A percentile compares a stretch with the other conserved stretches of the same genome.
Evolutionary conservation across 305 asterid genomes (phyloP).

Genomic region (Fraxinus paxiana): DNA sequence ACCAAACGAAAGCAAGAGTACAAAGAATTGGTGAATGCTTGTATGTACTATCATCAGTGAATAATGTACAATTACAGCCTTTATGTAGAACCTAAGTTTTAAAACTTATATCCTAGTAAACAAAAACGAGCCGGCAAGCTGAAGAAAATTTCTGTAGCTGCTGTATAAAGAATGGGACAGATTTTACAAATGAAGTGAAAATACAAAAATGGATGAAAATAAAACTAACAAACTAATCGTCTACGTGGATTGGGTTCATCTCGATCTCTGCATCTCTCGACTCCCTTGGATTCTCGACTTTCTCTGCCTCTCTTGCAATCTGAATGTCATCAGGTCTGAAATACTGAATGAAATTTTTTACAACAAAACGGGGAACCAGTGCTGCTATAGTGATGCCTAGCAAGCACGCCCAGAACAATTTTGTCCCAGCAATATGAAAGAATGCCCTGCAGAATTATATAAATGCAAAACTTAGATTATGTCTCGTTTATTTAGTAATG

Average conservation of each 20-base stretch:
- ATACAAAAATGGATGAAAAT: neutral
- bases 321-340: slow-evolving; percentile 60
- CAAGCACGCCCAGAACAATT: slow-evolving; percentile 72
- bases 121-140: slow-evolving; percentile 22
- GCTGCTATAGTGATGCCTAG: slow-evolving; percentile 56
- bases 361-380: slow-evolving; percentile 69
- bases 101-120: slow-evolving; percentile 20
- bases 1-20: neutral
- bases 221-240: slow-evolving; percentile 16
- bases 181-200: slow-evolving; percentile 17
- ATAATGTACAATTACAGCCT: slow-evolving; percentile 39
- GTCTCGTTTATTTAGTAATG: neutral
- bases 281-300: slow-evolving; percentile 35
- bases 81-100: slow-evolving; percentile 34
- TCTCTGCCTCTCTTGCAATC: slow-evolving; percentile 78
- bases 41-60: neutral
- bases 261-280: slow-evolving; percentile 46
- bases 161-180: slow-evolving; percentile 34
- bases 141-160: slow-evolving; percentile 21
- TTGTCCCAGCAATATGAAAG: slow-evolving; percentile 53
- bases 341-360: slow-evolving; percentile 45
- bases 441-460: slow-evolving; percentile 63
- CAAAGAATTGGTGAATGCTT: neutral
- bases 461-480: slow-evolving; percentile 10
- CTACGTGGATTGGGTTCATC: slow-evolving; percentile 56